These are phyloP conservation scores for Asclepias syriaca DNA, from an alignment of 257 asterid genomes.

Conservation along the genomic window DNA sequence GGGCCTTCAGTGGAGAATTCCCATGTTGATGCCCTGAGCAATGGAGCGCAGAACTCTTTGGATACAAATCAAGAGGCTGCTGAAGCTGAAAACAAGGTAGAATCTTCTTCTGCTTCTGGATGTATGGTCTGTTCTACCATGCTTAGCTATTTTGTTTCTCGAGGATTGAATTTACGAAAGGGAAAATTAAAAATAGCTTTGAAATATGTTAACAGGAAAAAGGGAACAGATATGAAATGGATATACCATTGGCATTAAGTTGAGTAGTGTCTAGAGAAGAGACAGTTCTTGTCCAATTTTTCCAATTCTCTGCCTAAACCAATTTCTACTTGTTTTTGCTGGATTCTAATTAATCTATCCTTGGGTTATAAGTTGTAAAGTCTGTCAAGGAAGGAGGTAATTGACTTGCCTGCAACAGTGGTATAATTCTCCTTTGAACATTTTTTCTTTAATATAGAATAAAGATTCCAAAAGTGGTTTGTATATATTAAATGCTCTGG, in stretches of 20 bases:
- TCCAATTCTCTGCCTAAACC: background rate
- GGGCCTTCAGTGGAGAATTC: slow-evolving; percentile 44
- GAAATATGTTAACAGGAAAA: background rate
- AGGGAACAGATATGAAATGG: background rate
- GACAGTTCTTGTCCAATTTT: background rate
- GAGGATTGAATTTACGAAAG: background rate
- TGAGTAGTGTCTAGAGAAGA: background rate
- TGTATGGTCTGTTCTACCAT: background rate
- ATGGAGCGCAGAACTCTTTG: slow-evolving; percentile 44
- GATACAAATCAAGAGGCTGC: slow-evolving; percentile 42
- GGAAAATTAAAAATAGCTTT: background rate
- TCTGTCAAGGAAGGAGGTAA: background rate
- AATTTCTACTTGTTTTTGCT: background rate
- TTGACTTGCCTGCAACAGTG: background rate
- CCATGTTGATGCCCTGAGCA: slow-evolving; percentile 40
- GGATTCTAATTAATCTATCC: background rate
- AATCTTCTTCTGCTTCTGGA: slow-evolving; percentile 5
- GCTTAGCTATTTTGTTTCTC: background rate
- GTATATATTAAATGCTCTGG: too few relatives aligned
- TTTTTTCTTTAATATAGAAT: background rate
- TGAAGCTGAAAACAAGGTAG: slow-evolving; percentile 57
- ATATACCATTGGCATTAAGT: background rate
- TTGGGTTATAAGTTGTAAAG: background rate
- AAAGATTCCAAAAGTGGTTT: background rate
- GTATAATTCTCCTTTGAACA: slow-evolving; percentile 1